Percentiles rank a stretch among this genome's conserved stretches.
Conservation (phyloP, 805 yeast species). For the Candida maesae region DNA sequence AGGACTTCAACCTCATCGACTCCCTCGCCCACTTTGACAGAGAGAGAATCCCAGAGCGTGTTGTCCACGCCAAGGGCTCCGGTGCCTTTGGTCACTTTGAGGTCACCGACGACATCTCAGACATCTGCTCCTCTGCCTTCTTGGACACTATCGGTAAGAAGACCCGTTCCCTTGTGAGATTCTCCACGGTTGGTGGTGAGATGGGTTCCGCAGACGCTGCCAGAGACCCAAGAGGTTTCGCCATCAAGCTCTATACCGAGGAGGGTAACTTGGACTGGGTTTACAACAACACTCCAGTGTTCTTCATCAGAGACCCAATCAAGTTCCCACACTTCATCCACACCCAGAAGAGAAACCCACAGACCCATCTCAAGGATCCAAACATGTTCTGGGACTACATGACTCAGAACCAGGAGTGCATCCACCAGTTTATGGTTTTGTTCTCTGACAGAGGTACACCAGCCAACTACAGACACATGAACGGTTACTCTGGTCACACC, state of each 20-base stretch:
- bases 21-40: slow-evolving; percentile 84
- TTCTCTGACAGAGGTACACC: slow-evolving; percentile 86
- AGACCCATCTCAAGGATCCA: slow-evolving; percentile 72
- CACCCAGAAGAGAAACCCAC: slow-evolving; percentile 84
- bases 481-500: slow-evolving; percentile 83
- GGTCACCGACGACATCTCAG: slow-evolving; percentile 81
- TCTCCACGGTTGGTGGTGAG: slow-evolving; percentile 88
- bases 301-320: slow-evolving; percentile 79
- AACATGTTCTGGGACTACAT: slow-evolving; percentile 81
- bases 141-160: slow-evolving; percentile 74
- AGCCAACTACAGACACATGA: slow-evolving; percentile 68
- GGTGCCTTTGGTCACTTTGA: slow-evolving; percentile 89
- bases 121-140: slow-evolving; percentile 66
- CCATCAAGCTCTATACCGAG: slow-evolving; percentile 76
- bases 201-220: slow-evolving; percentile 77
- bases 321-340: slow-evolving; percentile 88
- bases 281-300: slow-evolving; percentile 81
- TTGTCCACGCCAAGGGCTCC: slow-evolving; percentile 90
- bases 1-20: slow-evolving; percentile 78
- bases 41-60: slow-evolving; percentile 89
- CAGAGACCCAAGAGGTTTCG: slow-evolving; percentile 85
- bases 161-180: slow-evolving; percentile 68
- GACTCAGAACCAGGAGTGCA: slow-evolving; percentile 64
- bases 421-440: slow-evolving; percentile 69
- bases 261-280: slow-evolving; percentile 85